These are phyloP conservation scores for Peronospora belbahrii DNA, from an alignment of 352 stramenopile genomes.

Conservation along the genomic window DNA sequence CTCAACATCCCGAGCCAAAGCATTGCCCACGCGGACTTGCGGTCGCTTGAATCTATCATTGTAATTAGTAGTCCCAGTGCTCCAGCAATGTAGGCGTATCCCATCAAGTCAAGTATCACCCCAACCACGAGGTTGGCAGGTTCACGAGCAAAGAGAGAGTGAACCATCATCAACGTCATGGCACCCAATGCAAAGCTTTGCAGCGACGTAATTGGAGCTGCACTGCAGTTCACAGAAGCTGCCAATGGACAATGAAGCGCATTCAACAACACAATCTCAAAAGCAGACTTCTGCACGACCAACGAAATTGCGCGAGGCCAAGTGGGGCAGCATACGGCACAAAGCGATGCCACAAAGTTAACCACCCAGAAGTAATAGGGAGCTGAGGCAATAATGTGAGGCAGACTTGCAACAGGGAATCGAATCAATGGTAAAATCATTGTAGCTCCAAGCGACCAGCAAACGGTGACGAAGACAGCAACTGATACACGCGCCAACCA, in stretches of 20 bases:
- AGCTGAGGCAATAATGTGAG: constrained; percentile 19
- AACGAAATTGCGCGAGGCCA: constrained; percentile 25
- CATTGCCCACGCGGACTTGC: constrained; percentile 23
- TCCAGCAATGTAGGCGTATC: constrained; percentile 33
- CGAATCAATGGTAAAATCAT: constrained; percentile 14
- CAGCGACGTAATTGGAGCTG: constrained; percentile 24
- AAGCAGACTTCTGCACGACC: constrained; percentile 31
- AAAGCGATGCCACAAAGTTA: constrained; percentile 29
- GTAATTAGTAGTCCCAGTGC: constrained; percentile 29
- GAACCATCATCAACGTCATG: constrained; percentile 27
- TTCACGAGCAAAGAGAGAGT: constrained; percentile 15
- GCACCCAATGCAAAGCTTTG: constrained; percentile 30
- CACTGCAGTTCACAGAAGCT: constrained; percentile 6
- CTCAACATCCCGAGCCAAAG: constrained; percentile 36
- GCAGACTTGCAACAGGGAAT: constrained; percentile 29
- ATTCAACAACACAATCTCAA: constrained; percentile 36
- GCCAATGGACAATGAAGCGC: constrained; percentile 29
- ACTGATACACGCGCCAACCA: constrained; percentile 16
- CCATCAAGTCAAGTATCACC: constrained; percentile 29
- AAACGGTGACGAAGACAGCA: constrained; percentile 15
- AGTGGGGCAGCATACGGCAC: constrained; percentile 27
- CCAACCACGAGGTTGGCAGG: constrained; percentile 33
- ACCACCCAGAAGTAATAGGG: constrained; percentile 35
- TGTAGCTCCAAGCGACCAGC: constrained; percentile 28
- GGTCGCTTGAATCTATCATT: constrained; percentile 37